phyloP scores from a whole-genome alignment of 2,329 filamentous ascomycete genomes.

The Dothistroma septosporum region DNA sequence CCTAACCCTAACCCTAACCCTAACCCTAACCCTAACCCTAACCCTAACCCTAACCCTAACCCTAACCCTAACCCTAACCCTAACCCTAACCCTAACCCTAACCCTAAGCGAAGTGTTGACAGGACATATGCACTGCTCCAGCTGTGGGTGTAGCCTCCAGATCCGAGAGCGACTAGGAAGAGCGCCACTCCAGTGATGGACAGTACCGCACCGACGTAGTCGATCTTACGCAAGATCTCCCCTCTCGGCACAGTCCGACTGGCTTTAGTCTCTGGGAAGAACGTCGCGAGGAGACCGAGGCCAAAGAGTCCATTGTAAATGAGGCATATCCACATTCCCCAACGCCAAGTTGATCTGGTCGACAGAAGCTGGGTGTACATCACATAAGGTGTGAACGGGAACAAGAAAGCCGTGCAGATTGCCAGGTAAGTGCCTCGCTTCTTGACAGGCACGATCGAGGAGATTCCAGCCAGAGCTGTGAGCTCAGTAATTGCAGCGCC shows the following conservation, averaged over 20 bases:
- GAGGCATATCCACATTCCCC: slow-evolving; percentile 11
- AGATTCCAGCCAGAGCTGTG: slow-evolving; percentile 14
- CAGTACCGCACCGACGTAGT: slow-evolving; percentile 49
- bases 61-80: too few species aligned
- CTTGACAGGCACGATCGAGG: slow-evolving; percentile 14
- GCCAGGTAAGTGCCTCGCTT: slow-evolving; percentile 14
- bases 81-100: too few species aligned
- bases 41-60: too few species aligned
- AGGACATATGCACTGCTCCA: slow-evolving; percentile 25
- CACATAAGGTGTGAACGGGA: slow-evolving; percentile 17
- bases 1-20: too few species aligned
- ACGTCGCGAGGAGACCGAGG: slow-evolving; percentile 38
- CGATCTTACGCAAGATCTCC: slow-evolving; percentile 43
- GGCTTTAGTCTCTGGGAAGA: slow-evolving; percentile 12
- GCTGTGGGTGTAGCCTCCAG: slow-evolving; percentile 14
- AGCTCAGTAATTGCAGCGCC: slow-evolving; percentile 17
- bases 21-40: too few species aligned
- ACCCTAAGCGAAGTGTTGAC: too few species aligned
- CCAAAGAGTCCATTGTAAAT: slow-evolving; percentile 50
- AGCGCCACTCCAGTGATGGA: slow-evolving; percentile 47
- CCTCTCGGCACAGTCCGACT: not conserved
- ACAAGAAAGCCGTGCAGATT: slow-evolving; percentile 10
- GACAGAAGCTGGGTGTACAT: slow-evolving; percentile 18
- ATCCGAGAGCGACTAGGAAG: slow-evolving; percentile 42
- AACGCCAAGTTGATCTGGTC: slow-evolving; percentile 10